Conservation (phyloP, 1,284 basidiomycete genomes). For the Malassezia dermatis region DNA sequence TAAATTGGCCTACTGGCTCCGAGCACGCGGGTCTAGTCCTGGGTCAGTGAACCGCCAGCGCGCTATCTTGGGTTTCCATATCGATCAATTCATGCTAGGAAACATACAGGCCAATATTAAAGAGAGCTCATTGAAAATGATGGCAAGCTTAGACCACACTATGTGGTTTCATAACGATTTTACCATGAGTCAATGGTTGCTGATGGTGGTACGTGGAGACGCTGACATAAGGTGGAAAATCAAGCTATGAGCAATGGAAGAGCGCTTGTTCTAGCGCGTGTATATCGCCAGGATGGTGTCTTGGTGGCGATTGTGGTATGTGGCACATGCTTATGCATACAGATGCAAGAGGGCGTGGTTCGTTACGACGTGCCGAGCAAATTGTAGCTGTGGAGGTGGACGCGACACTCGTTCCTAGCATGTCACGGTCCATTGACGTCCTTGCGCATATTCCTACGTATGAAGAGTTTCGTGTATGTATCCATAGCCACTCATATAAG, state of each 20-base stretch:
- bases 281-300: conserved; percentile 39
- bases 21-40: conserved; percentile 23
- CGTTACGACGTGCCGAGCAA: neutral
- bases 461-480: conserved; percentile 19
- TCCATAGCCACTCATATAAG: conserved; percentile 2
- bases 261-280: conserved; percentile 34
- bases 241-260: conserved; percentile 40
- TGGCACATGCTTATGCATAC: neutral
- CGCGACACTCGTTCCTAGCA: neutral
- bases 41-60: conserved; percentile 35
- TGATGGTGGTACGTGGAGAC: conserved; percentile 29
- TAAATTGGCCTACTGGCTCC: conserved; percentile 43
- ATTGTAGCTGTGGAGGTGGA: neutral
- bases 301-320: conserved; percentile 33
- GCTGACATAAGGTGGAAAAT: conserved; percentile 32
- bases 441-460: conserved; percentile 21
- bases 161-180: conserved; percentile 46
- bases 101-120: conserved; percentile 28
- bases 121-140: conserved; percentile 33
- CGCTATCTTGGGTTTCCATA: conserved; percentile 27
- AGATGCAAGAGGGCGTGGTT: conserved; percentile 17
- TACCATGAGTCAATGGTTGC: conserved; percentile 36
- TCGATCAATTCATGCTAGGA: conserved; percentile 27
- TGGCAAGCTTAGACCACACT: conserved; percentile 42
- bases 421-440: neutral